Conservation (phyloP, 768 basidiomycete species). For the Amanita pseudoporphyria region DNA sequence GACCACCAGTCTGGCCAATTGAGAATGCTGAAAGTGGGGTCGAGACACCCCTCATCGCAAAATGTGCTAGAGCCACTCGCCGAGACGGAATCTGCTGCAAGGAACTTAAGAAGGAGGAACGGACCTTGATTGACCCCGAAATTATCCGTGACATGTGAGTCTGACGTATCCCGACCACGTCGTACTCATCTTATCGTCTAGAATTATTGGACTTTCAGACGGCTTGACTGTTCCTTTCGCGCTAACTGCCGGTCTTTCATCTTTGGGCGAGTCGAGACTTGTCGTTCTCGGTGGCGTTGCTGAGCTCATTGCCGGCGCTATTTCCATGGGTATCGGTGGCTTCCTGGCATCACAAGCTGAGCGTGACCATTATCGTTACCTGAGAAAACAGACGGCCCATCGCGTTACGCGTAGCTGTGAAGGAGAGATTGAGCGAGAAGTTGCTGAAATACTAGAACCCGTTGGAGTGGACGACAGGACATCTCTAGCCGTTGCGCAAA, state of each 20-base stretch:
- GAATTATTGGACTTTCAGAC: conserved; percentile 85
- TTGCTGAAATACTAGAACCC: conserved; percentile 77
- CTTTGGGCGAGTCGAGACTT: conserved; percentile 81
- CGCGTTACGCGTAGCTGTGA: conserved; percentile 85
- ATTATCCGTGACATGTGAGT: conserved; percentile 80
- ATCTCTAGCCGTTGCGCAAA: conserved; percentile 69
- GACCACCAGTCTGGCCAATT: conserved; percentile 61
- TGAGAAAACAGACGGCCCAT: conserved; percentile 59
- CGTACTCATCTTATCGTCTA: conserved; percentile 17
- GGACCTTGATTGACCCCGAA: conserved; percentile 79
- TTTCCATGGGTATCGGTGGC: conserved; percentile 98
- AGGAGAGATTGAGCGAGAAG: conserved; percentile 96
- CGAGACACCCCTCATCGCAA: conserved; percentile 38
- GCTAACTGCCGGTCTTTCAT: conserved; percentile 79
- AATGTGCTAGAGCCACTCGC: conserved; percentile 46
- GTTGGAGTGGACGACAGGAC: conserved; percentile 83
- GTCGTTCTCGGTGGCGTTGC: conserved; percentile 93
- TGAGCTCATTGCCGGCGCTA: conserved; percentile 92
- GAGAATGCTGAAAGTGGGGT: conserved; percentile 28
- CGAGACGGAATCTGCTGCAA: conserved; percentile 77
- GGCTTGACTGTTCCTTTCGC: conserved; percentile 91
- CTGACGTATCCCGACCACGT: not conserved
- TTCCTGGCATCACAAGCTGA: conserved; percentile 97
- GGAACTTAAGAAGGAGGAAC: conserved; percentile 76
- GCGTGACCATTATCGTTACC: conserved; percentile 87